phyloP scores from a whole-genome alignment of 148 eudicot species.

The Persicaria tinctoria region DNA sequence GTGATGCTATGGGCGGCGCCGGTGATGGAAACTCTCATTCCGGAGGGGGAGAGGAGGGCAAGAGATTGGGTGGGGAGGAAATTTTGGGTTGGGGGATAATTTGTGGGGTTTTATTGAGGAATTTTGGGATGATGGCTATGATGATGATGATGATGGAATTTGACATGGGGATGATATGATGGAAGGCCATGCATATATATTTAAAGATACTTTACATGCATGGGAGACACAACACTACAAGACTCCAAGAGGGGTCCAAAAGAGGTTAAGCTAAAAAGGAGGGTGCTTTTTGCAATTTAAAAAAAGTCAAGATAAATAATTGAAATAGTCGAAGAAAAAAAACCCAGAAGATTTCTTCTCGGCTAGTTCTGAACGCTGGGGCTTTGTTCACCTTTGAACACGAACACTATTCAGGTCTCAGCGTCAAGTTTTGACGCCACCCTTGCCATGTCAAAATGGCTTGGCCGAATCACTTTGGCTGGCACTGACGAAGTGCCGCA shows the following conservation, averaged over 20 bases:
- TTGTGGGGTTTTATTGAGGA: neutral
- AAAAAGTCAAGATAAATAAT: too few species aligned
- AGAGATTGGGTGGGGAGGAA: neutral
- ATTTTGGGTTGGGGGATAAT: neutral
- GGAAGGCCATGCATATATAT: neutral
- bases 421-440: too few species aligned
- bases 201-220: neutral
- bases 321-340: too few species aligned
- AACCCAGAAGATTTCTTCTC: too few species aligned
- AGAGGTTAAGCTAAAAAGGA: neutral
- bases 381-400: too few species aligned
- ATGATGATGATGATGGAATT: neutral
- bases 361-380: too few species aligned
- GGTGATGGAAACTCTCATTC: slow-evolving; percentile 11
- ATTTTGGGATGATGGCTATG: neutral
- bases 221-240: neutral
- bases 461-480: too few species aligned
- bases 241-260: too few species aligned
- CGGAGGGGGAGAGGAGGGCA: neutral
- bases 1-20: slow-evolving; percentile 10
- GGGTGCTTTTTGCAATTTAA: neutral
- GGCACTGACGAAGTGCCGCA: too few species aligned
- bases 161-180: neutral
- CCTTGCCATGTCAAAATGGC: too few species aligned
- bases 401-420: too few species aligned